phyloP scores from a whole-genome alignment of 495 filamentous ascomycete genomes.

The Aspergillus incahuasiensis region DNA sequence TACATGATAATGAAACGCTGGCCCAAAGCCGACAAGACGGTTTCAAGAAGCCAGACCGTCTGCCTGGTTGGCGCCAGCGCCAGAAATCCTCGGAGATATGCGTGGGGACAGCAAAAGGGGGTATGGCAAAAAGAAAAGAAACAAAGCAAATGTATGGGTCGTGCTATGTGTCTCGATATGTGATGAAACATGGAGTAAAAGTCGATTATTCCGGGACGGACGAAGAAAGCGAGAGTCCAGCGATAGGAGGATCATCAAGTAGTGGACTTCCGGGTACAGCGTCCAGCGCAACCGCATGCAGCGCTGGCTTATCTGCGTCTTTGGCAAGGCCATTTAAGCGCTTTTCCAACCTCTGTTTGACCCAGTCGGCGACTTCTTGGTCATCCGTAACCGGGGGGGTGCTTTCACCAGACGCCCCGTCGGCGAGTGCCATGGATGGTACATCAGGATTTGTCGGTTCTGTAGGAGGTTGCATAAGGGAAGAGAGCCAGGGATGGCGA shows the following conservation, averaged over 20 bases:
- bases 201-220: conserved; percentile 1
- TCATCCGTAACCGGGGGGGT: conserved; percentile 53
- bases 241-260: conserved; percentile 22
- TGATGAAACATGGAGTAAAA: background rate
- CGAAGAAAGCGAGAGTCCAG: conserved; percentile 2
- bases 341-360: conserved; percentile 61
- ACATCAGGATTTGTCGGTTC: conserved; percentile 72
- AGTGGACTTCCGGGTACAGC: conserved; percentile 42
- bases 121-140: conserved; percentile 5
- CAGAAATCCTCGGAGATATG: conserved; percentile 6
- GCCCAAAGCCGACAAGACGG: conserved; percentile 8
- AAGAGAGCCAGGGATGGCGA: conserved; percentile 80
- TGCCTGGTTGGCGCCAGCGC: conserved; percentile 14
- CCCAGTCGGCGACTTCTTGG: conserved; percentile 80
- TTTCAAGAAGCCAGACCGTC: background rate
- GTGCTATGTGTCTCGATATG: conserved; percentile 9
- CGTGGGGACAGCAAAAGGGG: conserved; percentile 5
- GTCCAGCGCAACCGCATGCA: conserved; percentile 75
- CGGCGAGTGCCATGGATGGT: conserved; percentile 31
- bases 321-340: conserved; percentile 50
- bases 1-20: background rate
- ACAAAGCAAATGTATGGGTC: conserved; percentile 1
- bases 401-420: conserved; percentile 34
- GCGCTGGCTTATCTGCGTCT: conserved; percentile 57
- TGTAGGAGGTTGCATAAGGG: conserved; percentile 74